Conservation (phyloP, 1,284 basidiomycete species). For the Austroboletus novae-zelandiae region DNA sequence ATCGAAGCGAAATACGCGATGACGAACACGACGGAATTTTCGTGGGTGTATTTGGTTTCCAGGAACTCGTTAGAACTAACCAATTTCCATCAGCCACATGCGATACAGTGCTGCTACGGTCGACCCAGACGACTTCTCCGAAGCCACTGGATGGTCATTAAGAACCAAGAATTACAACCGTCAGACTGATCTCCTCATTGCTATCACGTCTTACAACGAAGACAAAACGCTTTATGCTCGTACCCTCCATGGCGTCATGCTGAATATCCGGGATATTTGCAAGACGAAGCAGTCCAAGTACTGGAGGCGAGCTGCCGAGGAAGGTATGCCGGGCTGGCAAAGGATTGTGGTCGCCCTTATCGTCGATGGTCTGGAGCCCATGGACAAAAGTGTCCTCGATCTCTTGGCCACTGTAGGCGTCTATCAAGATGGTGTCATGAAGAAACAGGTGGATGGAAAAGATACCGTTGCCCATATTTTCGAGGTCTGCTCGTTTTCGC, state of each 20-base stretch:
- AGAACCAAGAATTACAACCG: slow-evolving; percentile 85
- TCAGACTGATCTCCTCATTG: slow-evolving; percentile 91
- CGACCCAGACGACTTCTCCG: slow-evolving; percentile 91
- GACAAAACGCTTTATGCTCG: slow-evolving; percentile 94
- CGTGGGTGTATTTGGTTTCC: slow-evolving; percentile 49
- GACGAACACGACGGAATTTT: slow-evolving; percentile 79
- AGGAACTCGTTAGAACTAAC: slow-evolving; percentile 6
- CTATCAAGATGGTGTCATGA: slow-evolving; percentile 96
- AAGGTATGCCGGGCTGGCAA: slow-evolving; percentile 90
- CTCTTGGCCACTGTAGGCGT: slow-evolving; percentile 85
- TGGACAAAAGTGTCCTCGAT: slow-evolving; percentile 94
- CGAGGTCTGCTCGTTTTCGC: slow-evolving; percentile 52
- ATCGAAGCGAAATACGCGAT: slow-evolving; percentile 79
- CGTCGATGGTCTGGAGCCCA: slow-evolving; percentile 91
- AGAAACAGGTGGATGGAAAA: slow-evolving; percentile 90
- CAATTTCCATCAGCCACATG: slow-evolving; percentile 63
- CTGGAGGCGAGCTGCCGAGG: slow-evolving; percentile 83
- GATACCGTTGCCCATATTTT: slow-evolving; percentile 91
- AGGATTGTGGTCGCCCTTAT: slow-evolving; percentile 90
- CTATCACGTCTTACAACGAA: slow-evolving; percentile 87
- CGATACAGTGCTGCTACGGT: slow-evolving; percentile 90
- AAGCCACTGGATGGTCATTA: slow-evolving; percentile 80
- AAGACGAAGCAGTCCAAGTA: slow-evolving; percentile 95
- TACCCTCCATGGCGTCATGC: slow-evolving; percentile 93
- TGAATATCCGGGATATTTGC: slow-evolving; percentile 98